Evolutionary conservation across 306 rosid genomes (phyloP).

Genomic region (Corylus avellana): DNA sequence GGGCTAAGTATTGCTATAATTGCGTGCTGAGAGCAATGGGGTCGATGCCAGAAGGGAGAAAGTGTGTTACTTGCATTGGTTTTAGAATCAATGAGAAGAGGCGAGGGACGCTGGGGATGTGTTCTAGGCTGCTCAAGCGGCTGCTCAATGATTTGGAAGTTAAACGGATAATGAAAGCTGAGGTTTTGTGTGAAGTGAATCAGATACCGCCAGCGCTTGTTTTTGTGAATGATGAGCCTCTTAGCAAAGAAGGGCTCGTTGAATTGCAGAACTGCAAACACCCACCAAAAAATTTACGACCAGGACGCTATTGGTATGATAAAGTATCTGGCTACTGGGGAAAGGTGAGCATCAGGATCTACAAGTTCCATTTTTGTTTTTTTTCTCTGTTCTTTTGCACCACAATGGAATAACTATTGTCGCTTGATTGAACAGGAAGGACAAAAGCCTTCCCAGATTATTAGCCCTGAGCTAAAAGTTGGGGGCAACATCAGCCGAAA

Average conservation of each 20-base stretch:
- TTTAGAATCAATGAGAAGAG: conserved; percentile 52
- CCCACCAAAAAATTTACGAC: conserved; percentile 69
- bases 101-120: conserved; percentile 50
- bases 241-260: conserved; percentile 49
- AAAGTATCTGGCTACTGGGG: conserved; percentile 84
- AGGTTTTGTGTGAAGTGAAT: conserved; percentile 50
- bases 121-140: conserved; percentile 57
- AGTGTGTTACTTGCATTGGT: conserved; percentile 69
- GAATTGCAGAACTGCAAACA: conserved; percentile 41
- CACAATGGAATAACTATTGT: conserved; percentile 15
- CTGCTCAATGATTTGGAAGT: conserved; percentile 47
- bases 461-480: conserved; percentile 51
- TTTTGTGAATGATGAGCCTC: conserved; percentile 50
- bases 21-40: conserved; percentile 84
- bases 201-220: conserved; percentile 54
- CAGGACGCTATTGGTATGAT: conserved; percentile 83
- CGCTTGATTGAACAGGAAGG: conserved; percentile 57
- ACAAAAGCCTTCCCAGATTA: conserved; percentile 59
- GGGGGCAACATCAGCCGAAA: conserved; percentile 45
- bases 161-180: conserved; percentile 42
- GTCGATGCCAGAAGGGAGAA: conserved; percentile 86
- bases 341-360: conserved; percentile 50
- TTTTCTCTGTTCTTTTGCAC: conserved; percentile 14
- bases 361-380: not conserved
- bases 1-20: conserved; percentile 60